A percentile compares a stretch with the other conserved stretches of the same genome.
phyloP scores from a whole-genome alignment of 495 filamentous ascomycete genomes.

The Pseudevernia furfuracea region DNA sequence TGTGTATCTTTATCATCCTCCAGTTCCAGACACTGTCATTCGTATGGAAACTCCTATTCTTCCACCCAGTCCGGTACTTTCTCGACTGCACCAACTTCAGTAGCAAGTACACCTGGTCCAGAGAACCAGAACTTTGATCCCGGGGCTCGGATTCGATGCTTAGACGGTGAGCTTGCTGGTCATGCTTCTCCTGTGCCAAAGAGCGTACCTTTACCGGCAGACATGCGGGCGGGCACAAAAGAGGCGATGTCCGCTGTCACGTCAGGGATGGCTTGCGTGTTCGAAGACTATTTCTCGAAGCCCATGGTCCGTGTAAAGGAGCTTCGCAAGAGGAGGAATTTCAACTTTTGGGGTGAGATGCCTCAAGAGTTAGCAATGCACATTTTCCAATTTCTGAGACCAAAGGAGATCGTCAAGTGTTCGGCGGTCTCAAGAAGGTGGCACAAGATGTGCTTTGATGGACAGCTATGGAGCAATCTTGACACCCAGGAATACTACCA shows the following conservation, averaged over 20 bases:
- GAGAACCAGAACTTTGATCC: conserved; percentile 33
- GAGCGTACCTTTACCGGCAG: conserved; percentile 56
- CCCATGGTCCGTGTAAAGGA: conserved; percentile 29
- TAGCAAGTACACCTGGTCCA: conserved; percentile 42
- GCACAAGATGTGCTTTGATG: conserved; percentile 85
- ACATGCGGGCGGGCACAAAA: conserved; percentile 47
- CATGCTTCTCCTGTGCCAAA: conserved; percentile 30
- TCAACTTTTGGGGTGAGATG: conserved; percentile 74
- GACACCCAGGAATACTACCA: conserved; percentile 83
- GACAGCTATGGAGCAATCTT: conserved; percentile 81
- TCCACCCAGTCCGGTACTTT: conserved; percentile 52
- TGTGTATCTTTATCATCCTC: conserved; percentile 72
- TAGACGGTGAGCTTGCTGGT: conserved; percentile 32
- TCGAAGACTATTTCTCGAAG: conserved; percentile 43
- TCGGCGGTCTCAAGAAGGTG: conserved; percentile 76
- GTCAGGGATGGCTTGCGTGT: conserved; percentile 27
- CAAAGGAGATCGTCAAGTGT: conserved; percentile 74
- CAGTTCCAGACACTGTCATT: conserved; percentile 45
- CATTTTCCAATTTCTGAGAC: conserved; percentile 66
- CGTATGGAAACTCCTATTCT: conserved; percentile 48
- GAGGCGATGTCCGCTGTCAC: conserved; percentile 26
- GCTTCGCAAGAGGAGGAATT: conserved; percentile 37
- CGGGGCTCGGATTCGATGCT: conserved; percentile 44
- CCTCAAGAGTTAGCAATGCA: conserved; percentile 74
- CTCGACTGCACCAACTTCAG: conserved; percentile 58